phyloP scores from a whole-genome alignment of 1,284 basidiomycete species.

The Melanopsichium pennsylvanicum region DNA sequence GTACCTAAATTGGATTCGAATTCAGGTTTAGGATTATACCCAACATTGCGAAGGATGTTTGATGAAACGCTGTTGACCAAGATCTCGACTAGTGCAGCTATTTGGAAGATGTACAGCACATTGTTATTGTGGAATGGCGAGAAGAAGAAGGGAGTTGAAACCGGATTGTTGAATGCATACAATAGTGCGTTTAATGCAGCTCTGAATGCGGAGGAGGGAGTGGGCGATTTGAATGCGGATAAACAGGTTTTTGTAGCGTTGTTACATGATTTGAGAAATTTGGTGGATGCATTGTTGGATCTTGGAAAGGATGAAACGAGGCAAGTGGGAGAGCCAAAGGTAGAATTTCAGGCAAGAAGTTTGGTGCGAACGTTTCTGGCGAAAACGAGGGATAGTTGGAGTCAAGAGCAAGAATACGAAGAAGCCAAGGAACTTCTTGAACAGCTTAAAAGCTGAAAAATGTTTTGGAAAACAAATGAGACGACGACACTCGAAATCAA shows the following conservation, averaged over 20 bases:
- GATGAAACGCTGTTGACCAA: constrained; percentile 80
- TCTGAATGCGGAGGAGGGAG: constrained; percentile 3
- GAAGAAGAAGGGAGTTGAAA: constrained; percentile 21
- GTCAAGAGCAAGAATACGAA: constrained; percentile 84
- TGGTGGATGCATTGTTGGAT: constrained; percentile 80
- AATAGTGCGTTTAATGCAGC: constrained; percentile 32
- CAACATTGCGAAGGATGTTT: constrained; percentile 75
- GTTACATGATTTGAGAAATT: constrained; percentile 52
- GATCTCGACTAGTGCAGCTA: constrained; percentile 69
- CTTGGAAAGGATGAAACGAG: constrained; percentile 74
- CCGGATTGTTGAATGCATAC: constrained; percentile 53
- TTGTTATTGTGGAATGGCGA: constrained; percentile 51
- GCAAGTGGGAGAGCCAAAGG: constrained; percentile 66
- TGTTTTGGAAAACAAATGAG: no score
- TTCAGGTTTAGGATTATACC: constrained; percentile 74
- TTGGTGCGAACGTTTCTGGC: constrained; percentile 88
- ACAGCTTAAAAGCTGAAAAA: constrained; percentile 24
- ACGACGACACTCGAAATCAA: no score
- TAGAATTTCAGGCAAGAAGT: constrained; percentile 85
- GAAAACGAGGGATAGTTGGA: constrained; percentile 73
- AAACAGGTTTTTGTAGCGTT: constrained; percentile 11
- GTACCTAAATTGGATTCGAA: constrained; percentile 68
- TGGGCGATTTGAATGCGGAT: constrained; percentile 18
- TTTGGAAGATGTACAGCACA: constrained; percentile 56
- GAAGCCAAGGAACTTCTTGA: constrained; percentile 71